Conservation (phyloP, 192 early-diverging fungal species). For the Coemansia sp. region DNA sequence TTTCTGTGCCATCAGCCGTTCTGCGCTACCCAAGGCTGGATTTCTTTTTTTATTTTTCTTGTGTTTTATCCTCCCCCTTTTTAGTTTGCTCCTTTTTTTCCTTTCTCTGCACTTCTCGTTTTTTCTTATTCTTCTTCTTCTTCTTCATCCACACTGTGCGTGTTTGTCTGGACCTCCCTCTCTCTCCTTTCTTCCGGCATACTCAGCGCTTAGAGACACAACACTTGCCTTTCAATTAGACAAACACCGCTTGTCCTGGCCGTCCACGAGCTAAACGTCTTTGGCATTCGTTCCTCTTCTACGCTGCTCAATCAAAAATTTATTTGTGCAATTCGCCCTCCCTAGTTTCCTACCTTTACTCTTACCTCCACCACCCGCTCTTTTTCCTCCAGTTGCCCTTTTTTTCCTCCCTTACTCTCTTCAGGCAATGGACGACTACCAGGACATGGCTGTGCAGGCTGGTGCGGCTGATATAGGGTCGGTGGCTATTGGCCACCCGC, state of each 20-base stretch:
- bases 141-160: neutral
- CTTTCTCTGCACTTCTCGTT: neutral
- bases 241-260: too few relatives aligned
- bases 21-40: neutral
- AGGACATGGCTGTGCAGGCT: slow-evolving; percentile 20
- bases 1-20: neutral
- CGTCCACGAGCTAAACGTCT: too few relatives aligned
- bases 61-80: neutral
- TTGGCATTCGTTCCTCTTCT: too few relatives aligned
- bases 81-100: neutral
- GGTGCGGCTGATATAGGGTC: slow-evolving; percentile 11
- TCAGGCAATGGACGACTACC: slow-evolving; percentile 34
- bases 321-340: neutral
- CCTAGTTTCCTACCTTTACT: neutral
- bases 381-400: neutral
- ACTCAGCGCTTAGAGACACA: too few relatives aligned
- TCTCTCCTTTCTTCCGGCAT: neutral
- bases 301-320: too few relatives aligned
- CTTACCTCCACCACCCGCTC: neutral
- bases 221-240: too few relatives aligned
- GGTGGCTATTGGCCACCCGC: slow-evolving; percentile 13
- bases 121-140: neutral
- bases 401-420: neutral
- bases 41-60: neutral
- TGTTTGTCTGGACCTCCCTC: neutral